These are phyloP conservation scores for Cercospora sp. DNA, from an alignment of 2,329 filamentous ascomycete species.

Conservation along the genomic window DNA sequence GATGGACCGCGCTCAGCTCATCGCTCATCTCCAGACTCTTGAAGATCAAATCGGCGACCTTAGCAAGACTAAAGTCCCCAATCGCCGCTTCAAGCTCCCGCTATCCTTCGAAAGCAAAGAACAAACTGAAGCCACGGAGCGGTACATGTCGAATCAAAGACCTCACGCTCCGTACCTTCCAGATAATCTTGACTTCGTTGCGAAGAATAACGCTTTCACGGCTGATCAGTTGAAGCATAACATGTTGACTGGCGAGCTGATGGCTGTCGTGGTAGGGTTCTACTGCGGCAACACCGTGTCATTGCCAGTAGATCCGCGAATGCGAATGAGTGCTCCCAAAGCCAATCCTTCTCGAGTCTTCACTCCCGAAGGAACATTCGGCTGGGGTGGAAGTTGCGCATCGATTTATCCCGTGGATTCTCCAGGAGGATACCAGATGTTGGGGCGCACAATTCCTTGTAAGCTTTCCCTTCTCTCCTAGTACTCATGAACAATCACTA, in stretches of 20 bases:
- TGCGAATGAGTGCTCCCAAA: constrained; percentile 57
- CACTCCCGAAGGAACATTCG: constrained; percentile 58
- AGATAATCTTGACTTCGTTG: constrained; percentile 60
- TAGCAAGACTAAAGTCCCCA: constrained; percentile 43
- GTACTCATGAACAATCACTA: not conserved
- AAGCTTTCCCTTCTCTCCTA: not conserved
- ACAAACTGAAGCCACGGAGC: constrained; percentile 55
- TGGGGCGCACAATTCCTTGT: constrained; percentile 37
- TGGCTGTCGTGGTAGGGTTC: constrained; percentile 57
- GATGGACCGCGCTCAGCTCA: constrained; percentile 40
- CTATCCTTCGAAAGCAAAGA: constrained; percentile 47
- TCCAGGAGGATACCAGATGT: constrained; percentile 59
- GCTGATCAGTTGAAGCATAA: constrained; percentile 53
- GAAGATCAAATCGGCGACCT: constrained; percentile 48
- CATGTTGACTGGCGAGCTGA: constrained; percentile 52
- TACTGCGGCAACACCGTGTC: constrained; percentile 56
- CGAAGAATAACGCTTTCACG: constrained; percentile 56
- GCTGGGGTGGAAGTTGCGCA: constrained; percentile 58
- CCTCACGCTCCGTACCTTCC: constrained; percentile 63
- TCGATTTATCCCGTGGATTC: constrained; percentile 58
- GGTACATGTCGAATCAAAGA: constrained; percentile 63
- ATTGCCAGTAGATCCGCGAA: constrained; percentile 56
- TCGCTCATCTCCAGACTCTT: constrained; percentile 42
- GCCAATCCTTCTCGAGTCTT: constrained; percentile 59
- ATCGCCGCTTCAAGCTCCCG: constrained; percentile 46